phyloP scores from a whole-genome alignment of 371 early-diverging fungal species.

The Gilbertella persicaria region DNA sequence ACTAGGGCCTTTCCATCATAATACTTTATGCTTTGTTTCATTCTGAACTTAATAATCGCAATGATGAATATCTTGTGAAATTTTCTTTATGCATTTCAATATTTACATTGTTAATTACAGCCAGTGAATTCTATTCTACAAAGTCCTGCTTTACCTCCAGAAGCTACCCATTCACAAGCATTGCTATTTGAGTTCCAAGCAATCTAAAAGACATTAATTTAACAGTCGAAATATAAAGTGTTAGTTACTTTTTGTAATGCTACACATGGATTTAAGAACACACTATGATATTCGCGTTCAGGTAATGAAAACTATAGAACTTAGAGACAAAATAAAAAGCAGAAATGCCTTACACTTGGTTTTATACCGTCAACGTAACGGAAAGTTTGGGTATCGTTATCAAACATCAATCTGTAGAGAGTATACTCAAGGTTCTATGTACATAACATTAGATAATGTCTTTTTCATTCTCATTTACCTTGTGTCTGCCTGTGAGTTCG shows the following conservation, averaged over 20 bases:
- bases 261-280: conserved; percentile 5
- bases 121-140: conserved; percentile 30
- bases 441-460: neutral
- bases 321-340: too few species aligned
- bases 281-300: neutral
- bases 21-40: neutral
- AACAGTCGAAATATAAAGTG: too few species aligned
- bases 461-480: neutral
- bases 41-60: neutral
- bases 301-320: neutral
- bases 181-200: conserved; percentile 27
- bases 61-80: neutral
- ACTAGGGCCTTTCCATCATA: too few species aligned
- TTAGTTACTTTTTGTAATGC: conserved; percentile 13
- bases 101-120: neutral
- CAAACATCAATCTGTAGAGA: conserved; percentile 6
- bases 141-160: conserved; percentile 32
- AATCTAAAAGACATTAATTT: too few species aligned
- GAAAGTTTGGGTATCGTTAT: neutral
- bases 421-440: conserved; percentile 4
- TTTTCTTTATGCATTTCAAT: neutral
- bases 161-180: conserved; percentile 26
- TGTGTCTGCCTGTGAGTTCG: neutral
- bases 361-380: conserved; percentile 11
- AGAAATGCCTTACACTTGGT: conserved; percentile 3